A percentile compares a stretch with the other conserved stretches of the same genome.
These are phyloP conservation scores for Metschnikowia similis DNA, from an alignment of 805 yeast genomes.

Conservation along the genomic window DNA sequence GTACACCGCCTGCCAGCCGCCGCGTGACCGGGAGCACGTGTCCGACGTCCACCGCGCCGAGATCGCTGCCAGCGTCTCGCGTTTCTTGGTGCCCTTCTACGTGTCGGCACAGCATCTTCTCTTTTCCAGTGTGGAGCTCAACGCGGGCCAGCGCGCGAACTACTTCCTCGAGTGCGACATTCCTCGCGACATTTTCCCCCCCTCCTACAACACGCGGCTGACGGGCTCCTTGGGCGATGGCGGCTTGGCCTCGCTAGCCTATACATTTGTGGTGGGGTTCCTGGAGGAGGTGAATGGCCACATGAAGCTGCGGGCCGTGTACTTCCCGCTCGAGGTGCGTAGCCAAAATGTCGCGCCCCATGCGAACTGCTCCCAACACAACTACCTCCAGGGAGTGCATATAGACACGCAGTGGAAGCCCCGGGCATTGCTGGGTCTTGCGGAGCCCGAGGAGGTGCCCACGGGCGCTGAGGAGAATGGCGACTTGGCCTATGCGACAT, in stretches of 20 bases:
- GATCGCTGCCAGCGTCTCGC: conserved; percentile 23
- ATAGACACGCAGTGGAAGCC: conserved; percentile 31
- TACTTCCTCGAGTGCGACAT: conserved; percentile 24
- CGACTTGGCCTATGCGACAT: conserved; percentile 1
- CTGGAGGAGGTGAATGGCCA: conserved; percentile 15
- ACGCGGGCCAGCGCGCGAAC: conserved; percentile 15
- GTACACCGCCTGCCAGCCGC: conserved; percentile 22
- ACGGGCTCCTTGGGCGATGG: conserved; percentile 38
- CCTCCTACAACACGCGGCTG: conserved; percentile 39
- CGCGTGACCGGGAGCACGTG: background rate
- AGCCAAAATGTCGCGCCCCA: conserved; percentile 24
- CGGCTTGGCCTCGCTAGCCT: conserved; percentile 35
- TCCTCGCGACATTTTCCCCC: conserved; percentile 27
- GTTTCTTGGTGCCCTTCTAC: conserved; percentile 36
- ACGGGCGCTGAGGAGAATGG: background rate
- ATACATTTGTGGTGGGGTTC: conserved; percentile 34
- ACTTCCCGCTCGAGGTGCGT: conserved; percentile 32
- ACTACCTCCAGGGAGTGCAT: conserved; percentile 23
- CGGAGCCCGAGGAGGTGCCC: background rate
- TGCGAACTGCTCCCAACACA: conserved; percentile 25
- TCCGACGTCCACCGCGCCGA: conserved; percentile 8
- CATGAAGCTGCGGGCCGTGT: conserved; percentile 22
- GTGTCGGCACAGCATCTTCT: conserved; percentile 36
- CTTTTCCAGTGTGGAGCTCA: conserved; percentile 29
- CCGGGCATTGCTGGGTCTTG: background rate